Conservation (phyloP, 192 early-diverging fungal genomes). For the Entomortierella parvispora region DNA sequence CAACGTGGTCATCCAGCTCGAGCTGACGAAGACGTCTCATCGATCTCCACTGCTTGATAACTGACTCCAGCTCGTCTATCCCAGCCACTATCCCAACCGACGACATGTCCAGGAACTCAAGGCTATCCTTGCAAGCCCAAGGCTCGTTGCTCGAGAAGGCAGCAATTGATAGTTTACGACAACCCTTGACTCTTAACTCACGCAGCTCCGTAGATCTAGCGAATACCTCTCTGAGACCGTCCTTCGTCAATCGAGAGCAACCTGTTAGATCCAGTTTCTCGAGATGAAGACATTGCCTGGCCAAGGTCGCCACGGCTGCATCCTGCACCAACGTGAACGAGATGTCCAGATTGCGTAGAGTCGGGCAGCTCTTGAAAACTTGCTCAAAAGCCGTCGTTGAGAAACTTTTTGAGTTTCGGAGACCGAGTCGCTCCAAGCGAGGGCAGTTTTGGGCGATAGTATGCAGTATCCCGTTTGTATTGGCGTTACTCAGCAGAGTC, state of each 20-base stretch:
- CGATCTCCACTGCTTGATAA: constrained; percentile 22
- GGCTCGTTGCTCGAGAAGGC: constrained; percentile 6
- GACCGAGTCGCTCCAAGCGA: constrained; percentile 9
- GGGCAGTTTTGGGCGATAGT: constrained; percentile 29
- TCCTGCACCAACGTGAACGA: constrained; percentile 37
- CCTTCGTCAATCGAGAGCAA: constrained; percentile 30
- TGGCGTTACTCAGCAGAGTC: constrained; percentile 31
- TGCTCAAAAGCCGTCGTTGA: constrained; percentile 24
- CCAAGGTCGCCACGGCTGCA: constrained; percentile 9
- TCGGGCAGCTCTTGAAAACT: constrained; percentile 29
- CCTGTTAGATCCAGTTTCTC: constrained; percentile 19
- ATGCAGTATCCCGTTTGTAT: constrained; percentile 36
- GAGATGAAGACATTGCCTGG: constrained; percentile 11
- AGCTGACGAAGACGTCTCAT: constrained; percentile 3
- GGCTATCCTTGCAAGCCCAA: constrained; percentile 13
- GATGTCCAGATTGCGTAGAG: constrained; percentile 16
- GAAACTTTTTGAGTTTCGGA: constrained; percentile 32
- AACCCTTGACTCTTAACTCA: constrained; percentile 10
- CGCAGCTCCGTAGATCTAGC: neutral
- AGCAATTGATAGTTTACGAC: constrained; percentile 13
- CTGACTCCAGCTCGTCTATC: constrained; percentile 5
- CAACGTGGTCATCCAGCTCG: constrained; percentile 17
- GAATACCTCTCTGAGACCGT: constrained; percentile 22
- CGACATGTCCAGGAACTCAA: constrained; percentile 29
- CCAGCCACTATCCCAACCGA: constrained; percentile 15